Conservation (phyloP, 169 alveolate species). For the Cryptosporidium bovis region DNA sequence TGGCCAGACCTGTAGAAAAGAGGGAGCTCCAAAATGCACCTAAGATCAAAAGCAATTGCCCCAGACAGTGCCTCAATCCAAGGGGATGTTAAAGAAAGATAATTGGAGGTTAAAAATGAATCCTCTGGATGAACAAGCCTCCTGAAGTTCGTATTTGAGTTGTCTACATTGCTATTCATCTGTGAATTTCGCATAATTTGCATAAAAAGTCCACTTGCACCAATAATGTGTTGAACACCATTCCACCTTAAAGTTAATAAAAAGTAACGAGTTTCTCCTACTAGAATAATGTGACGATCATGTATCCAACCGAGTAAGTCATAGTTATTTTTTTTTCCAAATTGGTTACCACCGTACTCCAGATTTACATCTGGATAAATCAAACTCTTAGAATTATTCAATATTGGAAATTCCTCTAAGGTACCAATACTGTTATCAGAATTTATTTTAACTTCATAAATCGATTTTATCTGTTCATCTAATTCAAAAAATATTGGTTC, state of each 20-base stretch:
- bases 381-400: background rate
- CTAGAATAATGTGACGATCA: conserved; percentile 30
- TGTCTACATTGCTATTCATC: background rate
- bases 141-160: conserved; percentile 6
- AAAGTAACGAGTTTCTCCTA: conserved; percentile 53
- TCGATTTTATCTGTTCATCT: conserved; percentile 36
- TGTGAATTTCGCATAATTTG: conserved; percentile 25
- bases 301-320: conserved; percentile 69
- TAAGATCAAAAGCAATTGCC: conserved; percentile 61
- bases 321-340: conserved; percentile 11
- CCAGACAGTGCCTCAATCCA: conserved; percentile 73
- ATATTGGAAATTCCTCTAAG: conserved; percentile 7
- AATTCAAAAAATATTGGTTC: conserved; percentile 52
- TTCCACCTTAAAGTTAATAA: conserved; percentile 42
- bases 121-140: conserved; percentile 71
- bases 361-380: conserved; percentile 29
- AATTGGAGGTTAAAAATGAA: conserved; percentile 26
- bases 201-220: conserved; percentile 70
- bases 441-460: conserved; percentile 21
- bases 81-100: conserved; percentile 57
- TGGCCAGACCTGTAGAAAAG: background rate
- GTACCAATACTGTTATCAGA: background rate
- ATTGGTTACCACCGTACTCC: conserved; percentile 44
- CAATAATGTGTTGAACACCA: conserved; percentile 58
- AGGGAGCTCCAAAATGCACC: conserved; percentile 37